phyloP scores from a whole-genome alignment of 371 early-diverging fungal species.

The Smittium culicis region DNA sequence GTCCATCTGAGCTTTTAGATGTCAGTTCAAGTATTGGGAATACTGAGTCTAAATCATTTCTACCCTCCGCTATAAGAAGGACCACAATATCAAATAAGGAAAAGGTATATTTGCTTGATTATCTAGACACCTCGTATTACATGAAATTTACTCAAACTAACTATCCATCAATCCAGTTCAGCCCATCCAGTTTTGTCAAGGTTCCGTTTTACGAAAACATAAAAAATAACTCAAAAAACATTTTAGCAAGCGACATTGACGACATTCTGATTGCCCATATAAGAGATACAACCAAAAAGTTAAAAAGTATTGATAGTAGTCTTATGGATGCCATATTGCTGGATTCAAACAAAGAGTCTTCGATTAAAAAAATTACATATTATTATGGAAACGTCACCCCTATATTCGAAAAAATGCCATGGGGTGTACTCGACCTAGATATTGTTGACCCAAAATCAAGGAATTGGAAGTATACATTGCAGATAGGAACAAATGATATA shows the following conservation, averaged over 20 bases:
- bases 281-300: neutral
- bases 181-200: neutral
- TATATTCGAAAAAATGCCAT: conserved; percentile 34
- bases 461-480: conserved; percentile 36
- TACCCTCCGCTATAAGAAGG: neutral
- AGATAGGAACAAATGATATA: conserved; percentile 40
- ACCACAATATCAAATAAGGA: too few species aligned
- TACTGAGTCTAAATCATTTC: neutral
- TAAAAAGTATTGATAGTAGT: neutral
- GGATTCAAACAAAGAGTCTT: neutral
- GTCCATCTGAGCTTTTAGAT: neutral
- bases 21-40: neutral
- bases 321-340: neutral
- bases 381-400: conserved; percentile 28
- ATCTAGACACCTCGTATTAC: neutral
- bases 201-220: neutral
- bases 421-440: conserved; percentile 36
- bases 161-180: neutral
- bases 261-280: neutral
- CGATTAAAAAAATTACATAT: neutral
- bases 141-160: neutral
- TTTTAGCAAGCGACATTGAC: neutral
- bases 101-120: neutral
- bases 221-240: neutral
- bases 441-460: conserved; percentile 27